These are phyloP conservation scores for Aspergillus bombycis DNA, from an alignment of 2,329 filamentous ascomycete genomes.

Conservation along the genomic window DNA sequence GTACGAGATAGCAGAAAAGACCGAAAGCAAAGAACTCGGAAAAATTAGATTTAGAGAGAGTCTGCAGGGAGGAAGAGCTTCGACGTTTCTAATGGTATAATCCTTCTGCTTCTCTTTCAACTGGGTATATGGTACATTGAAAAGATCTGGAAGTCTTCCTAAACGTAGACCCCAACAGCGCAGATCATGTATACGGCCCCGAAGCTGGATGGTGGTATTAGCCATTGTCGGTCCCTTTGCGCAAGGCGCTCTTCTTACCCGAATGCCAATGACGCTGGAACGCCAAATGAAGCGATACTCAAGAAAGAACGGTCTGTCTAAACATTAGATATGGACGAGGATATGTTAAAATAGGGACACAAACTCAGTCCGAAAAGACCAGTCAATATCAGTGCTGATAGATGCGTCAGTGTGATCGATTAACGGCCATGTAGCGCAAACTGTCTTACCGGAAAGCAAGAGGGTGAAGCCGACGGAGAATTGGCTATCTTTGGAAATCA, in stretches of 20 bases:
- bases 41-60: constrained; percentile 21
- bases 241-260: constrained; percentile 65
- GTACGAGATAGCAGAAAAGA: constrained; percentile 12
- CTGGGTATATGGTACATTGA: constrained; percentile 39
- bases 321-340: constrained; percentile 13
- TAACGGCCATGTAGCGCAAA: neutral
- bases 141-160: constrained; percentile 38
- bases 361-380: constrained; percentile 86
- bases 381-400: constrained; percentile 65
- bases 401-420: constrained; percentile 15
- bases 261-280: constrained; percentile 86
- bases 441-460: constrained; percentile 62
- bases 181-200: constrained; percentile 99
- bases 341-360: constrained; percentile 29
- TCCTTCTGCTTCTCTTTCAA: constrained; percentile 26
- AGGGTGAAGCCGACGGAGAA: constrained; percentile 80
- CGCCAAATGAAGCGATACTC: constrained; percentile 75
- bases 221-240: constrained; percentile 8
- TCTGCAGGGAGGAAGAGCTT: constrained; percentile 23
- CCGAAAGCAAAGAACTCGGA: constrained; percentile 15
- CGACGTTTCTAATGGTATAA: constrained; percentile 39
- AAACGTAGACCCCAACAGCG: constrained; percentile 98
- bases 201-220: constrained; percentile 61
- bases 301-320: constrained; percentile 74
- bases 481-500: constrained; percentile 79